phyloP scores from a whole-genome alignment of 2,329 filamentous ascomycete genomes.

The Malbranchea zuffiana region DNA sequence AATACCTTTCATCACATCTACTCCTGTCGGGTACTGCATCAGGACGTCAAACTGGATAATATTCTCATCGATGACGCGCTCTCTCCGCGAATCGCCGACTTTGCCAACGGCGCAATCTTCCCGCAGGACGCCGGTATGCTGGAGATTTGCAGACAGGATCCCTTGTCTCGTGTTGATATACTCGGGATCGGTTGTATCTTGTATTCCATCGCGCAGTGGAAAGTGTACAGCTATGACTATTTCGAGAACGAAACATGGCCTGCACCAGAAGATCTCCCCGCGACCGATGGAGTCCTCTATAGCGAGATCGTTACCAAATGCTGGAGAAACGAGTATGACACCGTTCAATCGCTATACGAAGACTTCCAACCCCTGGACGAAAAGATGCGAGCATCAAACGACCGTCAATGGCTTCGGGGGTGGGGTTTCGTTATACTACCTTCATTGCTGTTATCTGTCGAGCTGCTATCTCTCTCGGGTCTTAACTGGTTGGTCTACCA shows the following conservation, averaged over 20 bases:
- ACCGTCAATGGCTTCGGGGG: too few species aligned
- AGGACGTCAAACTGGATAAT: constrained; percentile 15
- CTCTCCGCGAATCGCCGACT: constrained; percentile 11
- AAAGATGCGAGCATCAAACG: too few species aligned
- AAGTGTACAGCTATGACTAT: constrained; percentile 13
- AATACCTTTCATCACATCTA: constrained; percentile 13
- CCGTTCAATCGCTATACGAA: constrained; percentile 9
- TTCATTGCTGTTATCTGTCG: too few species aligned
- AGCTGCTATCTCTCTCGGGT: too few species aligned
- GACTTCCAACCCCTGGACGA: constrained; percentile 7
- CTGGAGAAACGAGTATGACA: constrained; percentile 11
- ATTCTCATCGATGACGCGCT: constrained; percentile 10
- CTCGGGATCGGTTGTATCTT: constrained; percentile 14
- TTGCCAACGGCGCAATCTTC: constrained; percentile 13
- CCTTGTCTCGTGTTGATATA: constrained; percentile 12
- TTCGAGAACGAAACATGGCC: constrained; percentile 11
- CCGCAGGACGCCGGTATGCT: constrained; percentile 12
- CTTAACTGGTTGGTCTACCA: too few species aligned
- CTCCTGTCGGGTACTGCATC: constrained; percentile 14
- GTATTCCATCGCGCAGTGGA: constrained; percentile 14
- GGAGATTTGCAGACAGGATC: constrained; percentile 11
- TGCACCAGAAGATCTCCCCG: constrained; percentile 9
- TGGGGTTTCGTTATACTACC: too few species aligned
- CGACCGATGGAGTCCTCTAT: constrained; percentile 8
- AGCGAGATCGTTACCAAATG: constrained; percentile 10